A percentile compares a stretch with the other conserved stretches of the same genome.
Conservation (phyloP, 2,329 filamentous ascomycete genomes). For the Diplodia scrobiculata region DNA sequence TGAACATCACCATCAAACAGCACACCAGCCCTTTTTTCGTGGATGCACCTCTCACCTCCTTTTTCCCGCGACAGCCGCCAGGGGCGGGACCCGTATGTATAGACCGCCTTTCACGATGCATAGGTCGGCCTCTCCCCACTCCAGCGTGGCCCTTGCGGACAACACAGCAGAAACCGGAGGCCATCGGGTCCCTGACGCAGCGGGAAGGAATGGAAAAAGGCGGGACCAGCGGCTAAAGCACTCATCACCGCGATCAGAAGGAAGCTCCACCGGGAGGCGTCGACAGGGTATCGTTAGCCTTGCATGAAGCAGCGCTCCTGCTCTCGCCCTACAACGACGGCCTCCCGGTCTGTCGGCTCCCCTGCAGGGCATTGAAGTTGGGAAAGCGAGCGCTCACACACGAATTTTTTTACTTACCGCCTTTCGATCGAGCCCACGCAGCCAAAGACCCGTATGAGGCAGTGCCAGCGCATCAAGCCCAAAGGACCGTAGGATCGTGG, state of each 20-base stretch:
- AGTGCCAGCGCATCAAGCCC: conserved; percentile 6
- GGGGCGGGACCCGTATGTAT: neutral
- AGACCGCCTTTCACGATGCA: conserved; percentile 26
- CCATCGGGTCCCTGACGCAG: neutral
- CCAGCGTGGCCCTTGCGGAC: neutral
- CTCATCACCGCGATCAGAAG: neutral
- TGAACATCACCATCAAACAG: neutral
- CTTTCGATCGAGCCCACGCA: neutral
- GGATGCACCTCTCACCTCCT: conserved; percentile 1
- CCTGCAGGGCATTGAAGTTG: conserved; percentile 9
- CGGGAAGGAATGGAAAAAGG: conserved; percentile 6
- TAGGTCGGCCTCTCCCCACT: neutral
- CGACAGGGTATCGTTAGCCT: neutral
- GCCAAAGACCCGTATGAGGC: neutral
- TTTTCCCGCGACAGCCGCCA: conserved; percentile 18
- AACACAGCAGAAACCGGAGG: conserved; percentile 1
- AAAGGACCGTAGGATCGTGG: neutral
- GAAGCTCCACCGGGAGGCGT: neutral
- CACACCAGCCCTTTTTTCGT: neutral
- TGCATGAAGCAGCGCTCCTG: conserved; percentile 2
- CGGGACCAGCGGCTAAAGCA: conserved; percentile 16
- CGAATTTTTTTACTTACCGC: conserved; percentile 11
- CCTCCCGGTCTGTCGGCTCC: neutral
- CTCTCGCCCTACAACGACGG: neutral
- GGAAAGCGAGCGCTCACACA: neutral